Evolutionary conservation across 1,284 basidiomycete species (phyloP), one percentile per base, ranked within the genome.

Genomic region (Trichosporon asahii): DNA sequence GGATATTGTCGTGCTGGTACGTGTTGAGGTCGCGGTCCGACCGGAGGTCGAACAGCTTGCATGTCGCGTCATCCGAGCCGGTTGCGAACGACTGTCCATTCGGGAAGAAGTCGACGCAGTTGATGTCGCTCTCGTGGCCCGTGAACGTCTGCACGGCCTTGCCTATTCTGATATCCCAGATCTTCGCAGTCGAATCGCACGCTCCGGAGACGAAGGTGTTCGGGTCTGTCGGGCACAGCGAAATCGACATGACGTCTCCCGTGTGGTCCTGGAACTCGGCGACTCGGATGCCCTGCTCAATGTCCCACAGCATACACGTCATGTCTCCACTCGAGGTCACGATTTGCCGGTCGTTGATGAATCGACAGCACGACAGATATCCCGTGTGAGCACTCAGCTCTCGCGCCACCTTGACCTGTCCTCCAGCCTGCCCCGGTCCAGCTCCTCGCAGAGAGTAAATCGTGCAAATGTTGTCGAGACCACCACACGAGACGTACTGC

Each of bases 261-360:
- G 95, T 98, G 83, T 99, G 97, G 85, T 98, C 97, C 81, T 93
- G 96, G 84, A 99, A 99, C 85, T 98, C 96, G 76, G 94, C 91
- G 15, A 95, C 92, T 72, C 95, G 88, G 1, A 95, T 93, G 74
- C 96, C 97, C 31, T 94, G 93, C 83, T 98, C 95, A 74, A 99
- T 93, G 84, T 99, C 96, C 96, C 97, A 99, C 49, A 98, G 88
- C 94, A 99, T 98, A 83, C 97, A 98, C 53, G 95, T 97, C 95
- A 98, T 99, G 84, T 99, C 96, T 72, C 96, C 96, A 21, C 95
- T 98, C 74, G 90, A 91, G 33, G 96, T 99, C 72, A 99, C 90
- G 78, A 99, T 98, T 87, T 99, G 95, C 71, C 95, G 88, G 85
- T 99, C 97, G 80, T 94, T 98, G 86, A 98, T 90, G 87, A 99